Conservation (phyloP, 306 rosid species). For the Castanea sativa region DNA sequence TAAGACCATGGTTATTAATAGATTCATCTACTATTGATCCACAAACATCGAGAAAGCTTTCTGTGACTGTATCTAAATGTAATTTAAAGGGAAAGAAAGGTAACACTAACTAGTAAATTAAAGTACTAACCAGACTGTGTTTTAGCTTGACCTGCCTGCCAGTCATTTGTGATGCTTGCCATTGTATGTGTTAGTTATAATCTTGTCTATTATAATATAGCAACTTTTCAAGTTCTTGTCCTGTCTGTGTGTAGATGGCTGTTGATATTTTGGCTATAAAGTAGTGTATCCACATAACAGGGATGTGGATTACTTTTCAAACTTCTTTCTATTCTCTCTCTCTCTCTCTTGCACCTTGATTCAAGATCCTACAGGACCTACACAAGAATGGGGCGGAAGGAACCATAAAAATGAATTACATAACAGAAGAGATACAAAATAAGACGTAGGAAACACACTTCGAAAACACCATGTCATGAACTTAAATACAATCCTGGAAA, state of each 20-base stretch:
- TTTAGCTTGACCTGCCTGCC: slow-evolving; percentile 14
- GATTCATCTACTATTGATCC: slow-evolving; percentile 96
- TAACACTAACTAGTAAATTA: slow-evolving; percentile 22
- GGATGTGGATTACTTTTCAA: neutral
- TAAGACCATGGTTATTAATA: slow-evolving; percentile 81
- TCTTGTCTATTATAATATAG: neutral
- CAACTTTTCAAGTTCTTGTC: slow-evolving; percentile 8
- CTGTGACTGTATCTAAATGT: slow-evolving; percentile 55
- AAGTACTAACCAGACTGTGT: slow-evolving; percentile 13
- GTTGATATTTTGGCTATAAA: slow-evolving; percentile 7
- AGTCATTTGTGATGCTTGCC: neutral
- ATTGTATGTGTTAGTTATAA: slow-evolving; percentile 4
- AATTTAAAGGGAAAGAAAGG: slow-evolving; percentile 67
- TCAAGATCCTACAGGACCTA: neutral
- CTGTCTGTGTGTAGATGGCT: slow-evolving; percentile 1
- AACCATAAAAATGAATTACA: neutral
- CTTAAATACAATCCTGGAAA: neutral
- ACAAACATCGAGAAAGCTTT: slow-evolving; percentile 78
- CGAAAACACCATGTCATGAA: neutral
- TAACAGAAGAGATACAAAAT: neutral
- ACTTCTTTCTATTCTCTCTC: neutral
- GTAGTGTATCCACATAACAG: neutral
- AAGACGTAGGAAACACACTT: neutral
- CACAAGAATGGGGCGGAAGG: neutral
- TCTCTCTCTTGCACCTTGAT: neutral